Base-by-base conservation (phyloP, 768 basidiomycete genomes). In the Holtermanniella nyarrowii region DNA sequence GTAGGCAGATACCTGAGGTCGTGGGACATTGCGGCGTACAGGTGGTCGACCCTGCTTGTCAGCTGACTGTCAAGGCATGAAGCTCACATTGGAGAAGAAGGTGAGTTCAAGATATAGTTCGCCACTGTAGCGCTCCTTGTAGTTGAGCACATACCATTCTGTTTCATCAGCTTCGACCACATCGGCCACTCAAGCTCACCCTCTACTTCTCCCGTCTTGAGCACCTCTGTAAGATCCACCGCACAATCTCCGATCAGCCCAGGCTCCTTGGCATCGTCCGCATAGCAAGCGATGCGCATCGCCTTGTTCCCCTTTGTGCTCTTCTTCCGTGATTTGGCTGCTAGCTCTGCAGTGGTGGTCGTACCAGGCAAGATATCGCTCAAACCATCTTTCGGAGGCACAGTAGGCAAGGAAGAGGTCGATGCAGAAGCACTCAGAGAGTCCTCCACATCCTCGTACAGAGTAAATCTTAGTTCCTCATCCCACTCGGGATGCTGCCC, bases 401-500 rank as follows among this genome's bases (percentile, higher is more conserved):
- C 16, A 22, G 22, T 20, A 24, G 22, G 54, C 26, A 45, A 37
- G 43, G 7, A 25, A 13, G 25, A 50, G 26, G 14, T 31, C 25
- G 2, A 2, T 20, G 1, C 40, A 18, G 41, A 42, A 16, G 49
- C 18, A 26, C 53, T 47, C 10, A 67, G 57, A 10, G 65, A 57
- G 43, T 73, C 72, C 37, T 70, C 72, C 1, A 63, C 31, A 26
- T 79, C 78, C 60, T 80, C 81, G 59, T 78, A 68, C 44, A 96
- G 76, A 4, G 82, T 78, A 68, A 89, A 97, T 41, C 88, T 80
- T 48, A 91, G 70, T 70, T 95, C 89, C 26, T 81, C 81, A 65
- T 95, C 90, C 88, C 90, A 96, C 53, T 83, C 80, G 1, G 91
- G 91, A 70, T 87, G 85, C 65, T 96, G 91, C 0, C 91, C 91